These are phyloP conservation scores for Colletotrichum trifolii DNA, from an alignment of 2,329 filamentous ascomycete species.

Conservation along the genomic window DNA sequence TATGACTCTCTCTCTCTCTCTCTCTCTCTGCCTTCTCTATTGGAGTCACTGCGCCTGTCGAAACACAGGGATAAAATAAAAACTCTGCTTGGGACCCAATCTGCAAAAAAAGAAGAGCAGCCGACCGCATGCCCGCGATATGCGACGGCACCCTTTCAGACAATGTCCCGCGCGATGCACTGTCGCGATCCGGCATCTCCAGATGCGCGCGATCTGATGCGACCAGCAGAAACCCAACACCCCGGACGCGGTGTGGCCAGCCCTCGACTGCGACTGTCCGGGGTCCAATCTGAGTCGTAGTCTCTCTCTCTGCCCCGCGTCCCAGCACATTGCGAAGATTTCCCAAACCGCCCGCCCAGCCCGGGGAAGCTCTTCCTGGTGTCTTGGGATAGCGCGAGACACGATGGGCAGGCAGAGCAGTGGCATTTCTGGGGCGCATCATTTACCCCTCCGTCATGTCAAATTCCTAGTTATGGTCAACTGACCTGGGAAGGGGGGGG, in stretches of 20 bases:
- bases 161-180: too few relatives aligned
- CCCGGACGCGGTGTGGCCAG: slow-evolving; percentile 14
- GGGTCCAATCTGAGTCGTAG: slow-evolving; percentile 12
- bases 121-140: not conserved
- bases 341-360: slow-evolving; percentile 4
- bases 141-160: not conserved
- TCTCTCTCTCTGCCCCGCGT: slow-evolving; percentile 12
- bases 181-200: too few relatives aligned
- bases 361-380: not conserved
- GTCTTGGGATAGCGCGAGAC: not conserved
- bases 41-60: too few relatives aligned
- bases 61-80: too few relatives aligned
- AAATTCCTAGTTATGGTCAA: not conserved
- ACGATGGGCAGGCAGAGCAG: slow-evolving; percentile 1
- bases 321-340: not conserved
- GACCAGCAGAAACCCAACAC: not conserved
- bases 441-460: slow-evolving; percentile 19
- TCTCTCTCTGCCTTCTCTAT: too few relatives aligned
- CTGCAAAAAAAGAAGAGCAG: too few relatives aligned
- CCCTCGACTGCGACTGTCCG: slow-evolving; percentile 14
- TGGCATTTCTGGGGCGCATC: slow-evolving; percentile 8
- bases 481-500: too few relatives aligned
- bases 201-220: not conserved
- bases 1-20: not conserved
- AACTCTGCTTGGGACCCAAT: too few relatives aligned